A percentile compares a stretch with the other conserved stretches of the same genome.
These are phyloP conservation scores for Chiua virens DNA, from an alignment of 768 basidiomycete genomes.

Conservation along the genomic window DNA sequence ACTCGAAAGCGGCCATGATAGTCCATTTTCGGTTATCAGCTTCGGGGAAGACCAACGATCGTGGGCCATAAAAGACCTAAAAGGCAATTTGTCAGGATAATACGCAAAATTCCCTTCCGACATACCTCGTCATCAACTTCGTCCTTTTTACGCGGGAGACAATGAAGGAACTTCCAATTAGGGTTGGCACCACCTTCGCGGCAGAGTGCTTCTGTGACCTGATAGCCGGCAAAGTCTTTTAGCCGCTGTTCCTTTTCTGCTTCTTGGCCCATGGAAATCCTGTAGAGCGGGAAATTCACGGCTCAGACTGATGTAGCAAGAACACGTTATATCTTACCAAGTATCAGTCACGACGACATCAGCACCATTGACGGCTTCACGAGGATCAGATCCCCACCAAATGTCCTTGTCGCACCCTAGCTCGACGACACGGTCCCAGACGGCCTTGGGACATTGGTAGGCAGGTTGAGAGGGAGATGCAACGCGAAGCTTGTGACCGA, in stretches of 20 bases:
- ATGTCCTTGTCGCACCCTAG: slow-evolving; percentile 72
- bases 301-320: too few relatives aligned
- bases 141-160: slow-evolving; percentile 86
- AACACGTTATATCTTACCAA: too few relatives aligned
- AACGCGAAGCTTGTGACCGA: slow-evolving; percentile 84
- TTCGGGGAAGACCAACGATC: slow-evolving; percentile 90
- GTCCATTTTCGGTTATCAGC: slow-evolving; percentile 98
- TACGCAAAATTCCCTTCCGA: not conserved
- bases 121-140: slow-evolving; percentile 95
- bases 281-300: slow-evolving; percentile 31
- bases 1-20: slow-evolving; percentile 91
- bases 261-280: slow-evolving; percentile 99
- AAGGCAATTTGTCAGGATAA: not conserved
- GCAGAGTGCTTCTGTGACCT: slow-evolving; percentile 89
- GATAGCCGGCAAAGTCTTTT: slow-evolving; percentile 87
- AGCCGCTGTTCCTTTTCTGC: slow-evolving; percentile 86
- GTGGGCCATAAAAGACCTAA: slow-evolving; percentile 89
- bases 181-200: slow-evolving; percentile 76
- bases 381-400: slow-evolving; percentile 74
- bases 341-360: slow-evolving; percentile 98
- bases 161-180: slow-evolving; percentile 95
- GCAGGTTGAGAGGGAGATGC: slow-evolving; percentile 65
- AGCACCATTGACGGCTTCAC: slow-evolving; percentile 84
- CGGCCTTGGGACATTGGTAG: slow-evolving; percentile 68
- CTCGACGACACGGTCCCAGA: slow-evolving; percentile 81